These are phyloP conservation scores for Periconia digitata DNA, from an alignment of 2,329 filamentous ascomycete species.

Conservation along the genomic window DNA sequence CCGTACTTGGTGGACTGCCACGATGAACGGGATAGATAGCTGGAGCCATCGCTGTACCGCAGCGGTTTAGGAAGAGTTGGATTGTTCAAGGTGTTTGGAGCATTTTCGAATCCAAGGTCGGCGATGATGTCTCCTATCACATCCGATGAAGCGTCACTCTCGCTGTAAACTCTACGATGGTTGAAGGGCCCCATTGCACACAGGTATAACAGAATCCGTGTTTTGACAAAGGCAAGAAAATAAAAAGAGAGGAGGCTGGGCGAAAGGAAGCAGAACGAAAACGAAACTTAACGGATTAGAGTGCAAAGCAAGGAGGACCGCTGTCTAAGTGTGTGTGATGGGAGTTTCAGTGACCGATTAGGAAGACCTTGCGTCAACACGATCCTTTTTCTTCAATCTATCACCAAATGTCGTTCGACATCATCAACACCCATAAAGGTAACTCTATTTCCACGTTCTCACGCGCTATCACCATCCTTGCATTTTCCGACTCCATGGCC, in stretches of 20 bases:
- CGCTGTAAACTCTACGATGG: background rate
- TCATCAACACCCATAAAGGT: too few relatives aligned
- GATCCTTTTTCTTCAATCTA: too few relatives aligned
- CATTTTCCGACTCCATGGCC: background rate
- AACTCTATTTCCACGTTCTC: too few relatives aligned
- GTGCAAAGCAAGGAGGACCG: background rate
- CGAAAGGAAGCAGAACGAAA: too few relatives aligned
- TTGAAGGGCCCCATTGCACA: background rate
- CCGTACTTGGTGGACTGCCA: background rate
- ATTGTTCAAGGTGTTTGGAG: slow-evolving; percentile 4
- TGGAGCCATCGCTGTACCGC: background rate
- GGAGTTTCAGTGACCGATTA: too few relatives aligned
- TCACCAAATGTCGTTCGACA: too few relatives aligned
- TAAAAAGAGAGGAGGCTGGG: background rate
- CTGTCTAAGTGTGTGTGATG: background rate
- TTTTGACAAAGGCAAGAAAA: background rate
- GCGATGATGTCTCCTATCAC: slow-evolving; percentile 19
- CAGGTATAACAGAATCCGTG: background rate
- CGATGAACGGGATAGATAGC: background rate
- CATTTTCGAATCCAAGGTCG: slow-evolving; percentile 17
- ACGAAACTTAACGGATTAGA: background rate
- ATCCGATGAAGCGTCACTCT: slow-evolving; percentile 2
- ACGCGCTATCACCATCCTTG: too few relatives aligned
- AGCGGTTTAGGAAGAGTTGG: slow-evolving; percentile 15
- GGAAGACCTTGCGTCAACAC: too few relatives aligned